These are phyloP conservation scores for Cercospora sp. DNA, from an alignment of 2,329 filamentous ascomycete species.

Conservation along the genomic window DNA sequence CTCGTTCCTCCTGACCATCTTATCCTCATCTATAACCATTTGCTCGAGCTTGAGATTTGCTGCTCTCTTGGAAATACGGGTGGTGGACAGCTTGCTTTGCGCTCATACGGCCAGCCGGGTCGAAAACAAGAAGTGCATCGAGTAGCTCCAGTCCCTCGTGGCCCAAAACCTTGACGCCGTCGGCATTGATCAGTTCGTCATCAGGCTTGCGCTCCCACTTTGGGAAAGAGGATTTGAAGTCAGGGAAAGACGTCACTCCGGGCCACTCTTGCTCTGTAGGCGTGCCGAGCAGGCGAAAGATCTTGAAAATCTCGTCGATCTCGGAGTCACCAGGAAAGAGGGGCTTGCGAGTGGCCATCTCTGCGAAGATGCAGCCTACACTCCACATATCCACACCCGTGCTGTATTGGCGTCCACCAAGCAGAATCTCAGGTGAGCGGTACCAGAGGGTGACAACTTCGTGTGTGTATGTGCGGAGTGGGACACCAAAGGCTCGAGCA, in stretches of 20 bases:
- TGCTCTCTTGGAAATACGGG: slow-evolving; percentile 64
- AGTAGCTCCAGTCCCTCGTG: slow-evolving; percentile 68
- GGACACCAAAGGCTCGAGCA: slow-evolving; percentile 86
- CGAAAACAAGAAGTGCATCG: slow-evolving; percentile 75
- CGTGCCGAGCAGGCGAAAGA: slow-evolving; percentile 79
- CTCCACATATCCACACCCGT: slow-evolving; percentile 97
- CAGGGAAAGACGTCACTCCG: slow-evolving; percentile 89
- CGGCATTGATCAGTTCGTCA: slow-evolving; percentile 64
- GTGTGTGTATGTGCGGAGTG: slow-evolving; percentile 87
- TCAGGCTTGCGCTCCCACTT: slow-evolving; percentile 78
- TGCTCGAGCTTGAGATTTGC: slow-evolving; percentile 8
- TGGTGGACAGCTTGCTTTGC: slow-evolving; percentile 85
- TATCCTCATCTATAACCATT: slow-evolving; percentile 2
- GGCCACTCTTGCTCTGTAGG: slow-evolving; percentile 82
- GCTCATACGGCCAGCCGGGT: slow-evolving; percentile 81
- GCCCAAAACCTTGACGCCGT: slow-evolving; percentile 58
- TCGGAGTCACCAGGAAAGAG: slow-evolving; percentile 91
- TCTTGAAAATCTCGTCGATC: slow-evolving; percentile 94
- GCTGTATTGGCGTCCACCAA: slow-evolving; percentile 88
- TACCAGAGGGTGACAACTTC: slow-evolving; percentile 96
- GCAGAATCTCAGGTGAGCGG: slow-evolving; percentile 82
- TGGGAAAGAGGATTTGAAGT: slow-evolving; percentile 89
- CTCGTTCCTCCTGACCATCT: not conserved
- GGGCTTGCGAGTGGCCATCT: slow-evolving; percentile 93
- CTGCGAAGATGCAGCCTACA: slow-evolving; percentile 89